Evolutionary conservation across 2,329 filamentous ascomycete species (phyloP).

Genomic region (Stagonosporopsis chrysanthemi): DNA sequence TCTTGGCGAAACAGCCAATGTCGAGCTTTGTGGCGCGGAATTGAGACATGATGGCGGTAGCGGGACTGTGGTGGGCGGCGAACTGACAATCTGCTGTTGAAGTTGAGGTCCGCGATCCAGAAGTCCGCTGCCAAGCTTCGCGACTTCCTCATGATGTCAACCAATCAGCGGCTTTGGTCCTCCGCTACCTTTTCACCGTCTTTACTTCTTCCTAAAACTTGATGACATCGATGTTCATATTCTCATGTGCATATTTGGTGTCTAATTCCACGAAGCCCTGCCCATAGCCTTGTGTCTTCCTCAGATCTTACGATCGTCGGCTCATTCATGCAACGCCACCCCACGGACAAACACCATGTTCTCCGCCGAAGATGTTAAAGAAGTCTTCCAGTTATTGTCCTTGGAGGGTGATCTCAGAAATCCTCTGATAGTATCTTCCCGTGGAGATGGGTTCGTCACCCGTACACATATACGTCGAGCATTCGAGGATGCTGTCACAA

Average conservation of each 20-base stretch:
- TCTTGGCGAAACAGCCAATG: constrained; percentile 85
- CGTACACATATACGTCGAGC: constrained; percentile 26
- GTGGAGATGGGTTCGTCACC: constrained; percentile 39
- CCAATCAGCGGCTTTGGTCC: constrained; percentile 15
- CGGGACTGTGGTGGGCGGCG: constrained; percentile 18
- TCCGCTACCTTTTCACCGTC: constrained; percentile 7
- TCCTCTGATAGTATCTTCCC: constrained; percentile 29
- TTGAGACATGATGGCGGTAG: constrained; percentile 62
- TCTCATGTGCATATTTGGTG: not conserved
- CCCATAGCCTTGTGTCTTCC: not conserved
- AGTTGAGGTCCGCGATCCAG: constrained; percentile 2
- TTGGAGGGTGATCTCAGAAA: constrained; percentile 19
- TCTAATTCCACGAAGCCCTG: not conserved
- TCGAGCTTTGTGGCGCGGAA: constrained; percentile 92
- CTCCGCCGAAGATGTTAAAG: constrained; percentile 41
- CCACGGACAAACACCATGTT: constrained; percentile 35
- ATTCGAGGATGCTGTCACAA: constrained; percentile 31
- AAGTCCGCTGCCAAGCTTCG: constrained; percentile 25
- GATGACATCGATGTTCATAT: not conserved
- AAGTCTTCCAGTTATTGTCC: constrained; percentile 36
- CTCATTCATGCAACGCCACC: not conserved
- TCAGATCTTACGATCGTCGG: not conserved
- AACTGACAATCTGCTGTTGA: constrained; percentile 2
- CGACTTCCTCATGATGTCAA: constrained; percentile 18
- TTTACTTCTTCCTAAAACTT: not conserved